phyloP scores from a whole-genome alignment of 78 protist species.

The Guillardia theta region DNA sequence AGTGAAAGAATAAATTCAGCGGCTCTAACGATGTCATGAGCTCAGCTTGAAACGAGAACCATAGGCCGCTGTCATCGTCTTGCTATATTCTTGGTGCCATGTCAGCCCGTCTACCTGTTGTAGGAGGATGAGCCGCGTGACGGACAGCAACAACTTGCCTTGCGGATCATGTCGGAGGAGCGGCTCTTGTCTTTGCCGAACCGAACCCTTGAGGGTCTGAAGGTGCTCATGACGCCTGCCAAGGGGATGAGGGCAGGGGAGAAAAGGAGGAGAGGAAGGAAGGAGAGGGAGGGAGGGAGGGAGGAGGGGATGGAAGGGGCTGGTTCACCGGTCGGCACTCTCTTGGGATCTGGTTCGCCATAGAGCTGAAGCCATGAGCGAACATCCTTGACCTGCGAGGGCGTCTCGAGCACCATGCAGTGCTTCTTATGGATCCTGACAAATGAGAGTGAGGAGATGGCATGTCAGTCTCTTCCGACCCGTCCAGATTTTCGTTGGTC shows the following conservation, averaged over 20 bases:
- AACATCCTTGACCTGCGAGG: neutral
- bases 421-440: neutral
- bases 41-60: too few species aligned
- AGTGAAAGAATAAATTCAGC: too few species aligned
- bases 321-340: neutral
- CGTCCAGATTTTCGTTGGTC: neutral
- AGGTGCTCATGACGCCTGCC: neutral
- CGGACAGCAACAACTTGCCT: neutral
- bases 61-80: too few species aligned
- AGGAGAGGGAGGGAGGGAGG: neutral
- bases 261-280: neutral
- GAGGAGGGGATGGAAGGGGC: neutral
- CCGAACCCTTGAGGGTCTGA: neutral
- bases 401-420: neutral
- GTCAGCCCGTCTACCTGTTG: neutral
- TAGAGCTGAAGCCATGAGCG: neutral
- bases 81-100: neutral
- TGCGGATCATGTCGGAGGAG: neutral
- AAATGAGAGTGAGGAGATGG: neutral
- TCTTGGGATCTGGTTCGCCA: slow-evolving; percentile 5
- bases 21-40: too few species aligned
- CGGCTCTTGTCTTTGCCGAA: neutral
- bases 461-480: neutral
- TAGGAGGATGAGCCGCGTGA: neutral
- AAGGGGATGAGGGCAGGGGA: neutral